Evolutionary conservation across 495 filamentous ascomycete species (phyloP), one percentile per base, ranked within the genome.

Genomic region (Opeltia flavorubescens): DNA sequence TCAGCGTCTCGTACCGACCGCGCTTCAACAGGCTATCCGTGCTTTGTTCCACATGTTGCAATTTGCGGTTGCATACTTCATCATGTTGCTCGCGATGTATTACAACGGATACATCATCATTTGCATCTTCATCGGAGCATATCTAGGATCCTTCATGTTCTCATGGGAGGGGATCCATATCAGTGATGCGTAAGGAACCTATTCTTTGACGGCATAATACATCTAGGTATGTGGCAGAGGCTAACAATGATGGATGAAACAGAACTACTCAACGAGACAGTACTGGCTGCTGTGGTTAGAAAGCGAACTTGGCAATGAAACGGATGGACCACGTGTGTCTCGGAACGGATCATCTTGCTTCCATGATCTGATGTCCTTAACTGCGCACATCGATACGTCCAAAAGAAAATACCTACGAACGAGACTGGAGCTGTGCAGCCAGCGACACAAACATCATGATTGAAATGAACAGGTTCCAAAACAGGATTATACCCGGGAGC

Each of bases 61-160:
- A 51, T 83, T 86, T 55, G 77, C 74, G 0, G 70, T 81, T 4
- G 80, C 79, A 13, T 87, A 85, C 55, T 73, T 84, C 54, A 59
- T 84, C 46, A 83, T 85, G 80, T 58, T 86, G 45, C 61, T 74
- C n/a, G 72, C 75, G 5, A 78, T 80, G 73, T 80, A 76, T 40
- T 81, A 73, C 60, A 81, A 81, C 44, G 78, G 70, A 0, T 48
- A 78, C 52, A 67, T 80, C 41, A 75, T 81, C 41, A 69, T 80
- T 20, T 71, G 65, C 48, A 80, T 81, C 50, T 63, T 81, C 33
- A 68, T 83, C 29, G 80, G 78, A 2, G 73, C 76, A 1, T 81
- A 70, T 53, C 43, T 81, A 4, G 78, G 77, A 0, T 65, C 69
- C 26, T 76, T 81, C 46, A 52, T 73, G 17, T 82, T 80, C 53